A percentile compares a stretch with the other conserved stretches of the same genome.
phyloP scores from a whole-genome alignment of 495 filamentous ascomycete species.

The Lichina pygmaea region DNA sequence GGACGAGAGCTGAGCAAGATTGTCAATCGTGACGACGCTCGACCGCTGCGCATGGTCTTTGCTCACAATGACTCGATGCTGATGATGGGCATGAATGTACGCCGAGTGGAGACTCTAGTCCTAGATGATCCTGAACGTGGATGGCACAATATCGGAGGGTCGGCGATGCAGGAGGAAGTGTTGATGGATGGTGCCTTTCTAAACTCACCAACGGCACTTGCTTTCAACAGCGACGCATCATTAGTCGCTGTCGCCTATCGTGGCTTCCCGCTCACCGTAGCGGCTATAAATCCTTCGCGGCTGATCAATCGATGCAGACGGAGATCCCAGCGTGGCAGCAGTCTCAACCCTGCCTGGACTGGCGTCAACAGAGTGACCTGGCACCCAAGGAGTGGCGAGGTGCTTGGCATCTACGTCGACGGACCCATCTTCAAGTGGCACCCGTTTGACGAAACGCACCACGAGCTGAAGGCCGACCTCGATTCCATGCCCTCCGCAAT shows the following conservation, averaged over 20 bases:
- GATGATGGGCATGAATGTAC: conserved; percentile 3
- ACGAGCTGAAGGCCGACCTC: conserved; percentile 1
- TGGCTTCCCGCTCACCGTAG: conserved; percentile 4
- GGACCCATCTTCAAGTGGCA: conserved; percentile 11
- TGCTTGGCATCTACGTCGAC: conserved; percentile 9
- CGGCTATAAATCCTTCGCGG: conserved; percentile 1
- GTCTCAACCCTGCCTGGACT: conserved; percentile 2
- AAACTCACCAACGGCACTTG: conserved; percentile 2
- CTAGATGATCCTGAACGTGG: background rate
- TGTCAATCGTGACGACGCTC: conserved; percentile 2
- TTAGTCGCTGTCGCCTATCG: conserved; percentile 5
- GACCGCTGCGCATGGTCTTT: conserved; percentile 4
- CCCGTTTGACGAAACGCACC: conserved; percentile 1
- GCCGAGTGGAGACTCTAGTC: background rate
- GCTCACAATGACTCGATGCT: background rate
- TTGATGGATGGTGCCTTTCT: background rate
- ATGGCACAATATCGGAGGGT: conserved; percentile 1
- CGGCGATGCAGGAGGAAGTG: background rate
- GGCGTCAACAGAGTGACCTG: conserved; percentile 6
- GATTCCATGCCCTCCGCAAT: conserved; percentile 1
- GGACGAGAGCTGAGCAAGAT: background rate
- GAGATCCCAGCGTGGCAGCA: background rate
- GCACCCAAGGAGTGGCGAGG: conserved; percentile 6
- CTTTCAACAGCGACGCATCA: conserved; percentile 4
- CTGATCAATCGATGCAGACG: conserved; percentile 5